Evolutionary conservation across 768 basidiomycete species (phyloP).

Genomic region (Russula sp.): DNA sequence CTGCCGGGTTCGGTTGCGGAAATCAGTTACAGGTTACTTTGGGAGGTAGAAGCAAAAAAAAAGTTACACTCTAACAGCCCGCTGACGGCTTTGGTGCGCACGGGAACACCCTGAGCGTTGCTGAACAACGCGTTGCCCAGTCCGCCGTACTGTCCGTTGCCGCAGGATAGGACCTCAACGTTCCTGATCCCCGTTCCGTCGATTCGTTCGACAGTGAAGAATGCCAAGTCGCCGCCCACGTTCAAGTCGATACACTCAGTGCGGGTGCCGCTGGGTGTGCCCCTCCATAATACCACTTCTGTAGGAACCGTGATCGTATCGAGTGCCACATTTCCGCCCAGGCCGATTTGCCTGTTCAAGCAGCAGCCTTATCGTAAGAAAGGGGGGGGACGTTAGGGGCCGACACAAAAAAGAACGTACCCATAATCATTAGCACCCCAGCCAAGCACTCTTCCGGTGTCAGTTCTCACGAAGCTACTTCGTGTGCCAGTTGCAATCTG

Average conservation of each 20-base stretch:
- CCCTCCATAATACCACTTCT: slow-evolving; percentile 69
- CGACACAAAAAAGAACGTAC: slow-evolving; percentile 31
- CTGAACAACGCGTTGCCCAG: slow-evolving; percentile 61
- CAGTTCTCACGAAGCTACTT: slow-evolving; percentile 66
- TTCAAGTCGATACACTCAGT: slow-evolving; percentile 58
- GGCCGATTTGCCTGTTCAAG: slow-evolving; percentile 63
- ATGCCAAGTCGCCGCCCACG: slow-evolving; percentile 72
- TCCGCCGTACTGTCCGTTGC: slow-evolving; percentile 80
- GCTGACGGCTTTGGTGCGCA: slow-evolving; percentile 71
- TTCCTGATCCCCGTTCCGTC: slow-evolving; percentile 30
- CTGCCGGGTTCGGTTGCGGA: slow-evolving; percentile 32
- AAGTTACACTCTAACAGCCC: slow-evolving; percentile 85
- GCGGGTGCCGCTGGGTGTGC: slow-evolving; percentile 39
- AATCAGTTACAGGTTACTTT: neutral
- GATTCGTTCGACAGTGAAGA: slow-evolving; percentile 62
- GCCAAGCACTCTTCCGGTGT: slow-evolving; percentile 65
- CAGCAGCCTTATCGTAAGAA: neutral
- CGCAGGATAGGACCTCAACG: slow-evolving; percentile 63
- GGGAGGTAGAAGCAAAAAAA: too few species aligned
- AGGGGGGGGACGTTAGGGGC: neutral
- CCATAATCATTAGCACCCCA: slow-evolving; percentile 90
- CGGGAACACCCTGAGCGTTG: slow-evolving; percentile 62
- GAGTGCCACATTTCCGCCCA: slow-evolving; percentile 55
- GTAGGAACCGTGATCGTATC: slow-evolving; percentile 75
- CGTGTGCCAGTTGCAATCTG: slow-evolving; percentile 68